A percentile compares a stretch with the other conserved stretches of the same genome.
Evolutionary conservation across 495 filamentous ascomycete genomes (phyloP).

Genomic region (Usnea hakonensis): DNA sequence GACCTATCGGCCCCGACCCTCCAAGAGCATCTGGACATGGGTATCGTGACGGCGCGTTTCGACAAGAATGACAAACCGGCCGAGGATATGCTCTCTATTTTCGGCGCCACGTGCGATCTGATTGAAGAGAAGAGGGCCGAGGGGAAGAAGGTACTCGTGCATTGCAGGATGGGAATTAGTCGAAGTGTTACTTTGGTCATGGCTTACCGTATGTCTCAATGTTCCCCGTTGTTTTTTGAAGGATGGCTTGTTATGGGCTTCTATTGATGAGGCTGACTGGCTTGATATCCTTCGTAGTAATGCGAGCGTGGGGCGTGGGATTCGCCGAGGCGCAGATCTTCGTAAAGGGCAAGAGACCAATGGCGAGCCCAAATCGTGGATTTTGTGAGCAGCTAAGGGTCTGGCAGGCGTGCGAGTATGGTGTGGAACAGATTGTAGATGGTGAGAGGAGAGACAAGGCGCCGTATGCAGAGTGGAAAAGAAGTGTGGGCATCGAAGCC

Average conservation of each 20-base stretch:
- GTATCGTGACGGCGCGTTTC: slow-evolving; percentile 3
- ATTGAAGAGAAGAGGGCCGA: slow-evolving; percentile 5
- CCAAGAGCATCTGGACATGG: slow-evolving; percentile 1
- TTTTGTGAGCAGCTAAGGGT: slow-evolving; percentile 11
- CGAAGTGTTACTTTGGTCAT: slow-evolving; percentile 9
- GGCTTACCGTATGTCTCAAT: slow-evolving; percentile 10
- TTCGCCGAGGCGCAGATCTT: slow-evolving; percentile 4
- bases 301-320: slow-evolving; percentile 12
- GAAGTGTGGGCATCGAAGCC: not conserved
- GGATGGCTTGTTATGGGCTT: no score
- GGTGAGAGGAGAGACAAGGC: slow-evolving; percentile 11
- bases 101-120: not conserved
- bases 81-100: slow-evolving; percentile 4
- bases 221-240: not conserved
- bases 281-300: not conserved
- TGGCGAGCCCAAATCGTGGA: slow-evolving; percentile 9
- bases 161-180: slow-evolving; percentile 16
- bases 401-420: slow-evolving; percentile 13
- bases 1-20: slow-evolving; percentile 9
- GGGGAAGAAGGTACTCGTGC: slow-evolving; percentile 8
- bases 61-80: slow-evolving; percentile 8
- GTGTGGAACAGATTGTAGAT: not conserved
- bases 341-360: slow-evolving; percentile 4
- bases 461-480: slow-evolving; percentile 10
- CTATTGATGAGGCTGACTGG: not conserved